Percentiles rank a stretch among this genome's conserved stretches.
Conservation (phyloP, 108 stramenopile species). For the Pelagomonas calceolata region DNA sequence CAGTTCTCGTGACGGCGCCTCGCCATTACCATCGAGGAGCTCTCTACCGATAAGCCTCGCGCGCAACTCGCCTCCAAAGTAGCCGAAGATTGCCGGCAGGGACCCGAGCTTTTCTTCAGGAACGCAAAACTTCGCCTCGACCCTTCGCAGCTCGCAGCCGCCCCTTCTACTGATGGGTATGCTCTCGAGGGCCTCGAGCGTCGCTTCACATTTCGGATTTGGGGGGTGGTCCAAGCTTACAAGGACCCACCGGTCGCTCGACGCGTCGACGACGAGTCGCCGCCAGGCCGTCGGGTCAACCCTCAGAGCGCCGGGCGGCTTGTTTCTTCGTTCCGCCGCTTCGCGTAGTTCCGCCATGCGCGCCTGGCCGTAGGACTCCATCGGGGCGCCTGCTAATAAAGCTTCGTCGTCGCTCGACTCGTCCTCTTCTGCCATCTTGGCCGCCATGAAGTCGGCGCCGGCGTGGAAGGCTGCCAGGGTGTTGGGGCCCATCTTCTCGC, state of each 20-base stretch:
- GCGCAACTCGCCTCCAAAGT: not conserved
- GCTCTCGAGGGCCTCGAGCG: not conserved
- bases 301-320: not conserved
- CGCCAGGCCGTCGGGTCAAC: not conserved
- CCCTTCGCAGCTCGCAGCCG: not conserved
- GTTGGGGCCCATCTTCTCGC: not conserved
- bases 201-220: not conserved
- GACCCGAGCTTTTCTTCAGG: not conserved
- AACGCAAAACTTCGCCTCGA: not conserved
- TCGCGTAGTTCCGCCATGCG: not conserved
- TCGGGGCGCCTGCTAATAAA: too few species aligned
- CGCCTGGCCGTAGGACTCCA: not conserved
- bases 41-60: not conserved
- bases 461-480: not conserved
- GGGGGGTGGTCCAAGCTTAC: not conserved
- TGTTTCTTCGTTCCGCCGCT: not conserved
- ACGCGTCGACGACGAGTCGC: not conserved
- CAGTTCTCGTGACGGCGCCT: not conserved
- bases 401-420: not conserved
- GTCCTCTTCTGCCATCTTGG: not conserved
- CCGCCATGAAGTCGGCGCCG: not conserved
- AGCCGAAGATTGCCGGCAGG: not conserved
- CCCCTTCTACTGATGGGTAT: not conserved
- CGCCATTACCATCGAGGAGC: not conserved
- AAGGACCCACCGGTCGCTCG: not conserved